These are phyloP conservation scores for Eimeria acervulina DNA, from an alignment of 169 alveolate genomes.

Conservation along the genomic window DNA sequence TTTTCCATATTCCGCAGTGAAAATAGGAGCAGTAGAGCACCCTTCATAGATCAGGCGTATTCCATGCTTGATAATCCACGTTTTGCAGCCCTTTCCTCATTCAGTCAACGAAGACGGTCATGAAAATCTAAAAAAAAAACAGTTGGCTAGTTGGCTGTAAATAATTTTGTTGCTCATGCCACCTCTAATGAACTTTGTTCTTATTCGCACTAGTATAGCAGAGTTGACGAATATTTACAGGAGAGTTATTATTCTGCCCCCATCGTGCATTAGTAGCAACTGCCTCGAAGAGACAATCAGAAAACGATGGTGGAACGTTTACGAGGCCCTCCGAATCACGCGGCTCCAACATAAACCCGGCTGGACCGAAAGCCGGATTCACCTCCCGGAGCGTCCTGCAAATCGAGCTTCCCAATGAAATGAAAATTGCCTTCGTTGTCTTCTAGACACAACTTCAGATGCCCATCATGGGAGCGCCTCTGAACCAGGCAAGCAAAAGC, in stretches of 20 bases:
- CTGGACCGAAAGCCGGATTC: not conserved
- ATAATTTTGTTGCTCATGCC: not conserved
- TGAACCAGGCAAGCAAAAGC: not conserved
- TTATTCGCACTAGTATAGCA: not conserved
- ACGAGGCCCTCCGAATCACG: not conserved
- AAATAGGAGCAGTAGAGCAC: too few species aligned
- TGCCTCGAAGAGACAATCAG: not conserved
- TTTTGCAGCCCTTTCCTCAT: too few species aligned
- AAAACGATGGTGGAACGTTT: not conserved
- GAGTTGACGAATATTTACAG: not conserved
- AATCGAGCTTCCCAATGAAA: not conserved
- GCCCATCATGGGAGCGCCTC: not conserved
- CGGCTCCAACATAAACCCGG: not conserved
- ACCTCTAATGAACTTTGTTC: too few species aligned
- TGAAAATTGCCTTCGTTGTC: slow-evolving; percentile 6
- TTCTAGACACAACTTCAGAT: not conserved
- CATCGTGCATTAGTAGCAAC: not conserved
- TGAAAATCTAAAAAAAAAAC: too few species aligned
- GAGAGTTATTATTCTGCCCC: not conserved
- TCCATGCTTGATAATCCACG: too few species aligned
- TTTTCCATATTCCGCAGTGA: too few species aligned
- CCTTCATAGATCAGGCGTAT: too few species aligned
- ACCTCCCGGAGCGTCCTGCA: not conserved
- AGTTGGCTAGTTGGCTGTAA: not conserved
- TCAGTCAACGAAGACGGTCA: too few species aligned